Conservation (phyloP, 2,329 filamentous ascomycete genomes). For the Colletotrichum liaoningense region DNA sequence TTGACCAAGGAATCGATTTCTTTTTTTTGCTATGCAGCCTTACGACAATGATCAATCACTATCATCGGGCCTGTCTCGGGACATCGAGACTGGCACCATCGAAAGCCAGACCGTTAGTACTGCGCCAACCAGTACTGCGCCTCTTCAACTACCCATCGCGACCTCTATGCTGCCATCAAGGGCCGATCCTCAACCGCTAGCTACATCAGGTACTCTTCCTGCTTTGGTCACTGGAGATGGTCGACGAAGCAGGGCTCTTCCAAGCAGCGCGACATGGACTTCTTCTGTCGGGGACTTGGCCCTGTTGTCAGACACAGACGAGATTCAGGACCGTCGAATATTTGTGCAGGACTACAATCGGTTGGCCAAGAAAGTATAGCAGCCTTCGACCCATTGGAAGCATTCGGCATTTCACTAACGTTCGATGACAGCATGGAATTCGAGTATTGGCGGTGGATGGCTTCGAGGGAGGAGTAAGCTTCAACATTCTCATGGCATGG, state of each 20-base stretch:
- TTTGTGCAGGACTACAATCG: conserved; percentile 71
- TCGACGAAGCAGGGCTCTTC: conserved; percentile 39
- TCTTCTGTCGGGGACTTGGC: conserved; percentile 64
- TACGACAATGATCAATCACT: conserved; percentile 41
- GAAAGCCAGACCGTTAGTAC: conserved; percentile 27
- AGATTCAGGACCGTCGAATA: conserved; percentile 57
- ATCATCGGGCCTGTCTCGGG: conserved; percentile 39
- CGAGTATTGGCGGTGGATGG: conserved; percentile 52
- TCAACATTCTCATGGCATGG: not conserved
- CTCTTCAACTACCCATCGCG: conserved; percentile 7
- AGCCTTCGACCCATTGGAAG: not conserved
- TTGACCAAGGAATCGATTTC: conserved; percentile 22
- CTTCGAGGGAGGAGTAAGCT: conserved; percentile 39
- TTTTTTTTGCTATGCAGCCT: conserved; percentile 43
- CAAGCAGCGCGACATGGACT: conserved; percentile 68
- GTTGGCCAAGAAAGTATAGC: conserved; percentile 67
- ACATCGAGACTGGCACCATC: conserved; percentile 31
- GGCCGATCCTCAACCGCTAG: not conserved
- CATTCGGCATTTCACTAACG: not conserved
- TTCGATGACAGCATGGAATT: conserved; percentile 61
- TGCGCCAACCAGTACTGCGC: conserved; percentile 28
- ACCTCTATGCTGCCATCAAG: not conserved
- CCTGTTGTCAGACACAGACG: conserved; percentile 60
- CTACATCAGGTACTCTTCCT: conserved; percentile 36
- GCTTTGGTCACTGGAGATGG: conserved; percentile 32